These are phyloP conservation scores for Ceratorhiza oryzae-sativae DNA, from an alignment of 1,284 basidiomycete genomes.

Conservation along the genomic window DNA sequence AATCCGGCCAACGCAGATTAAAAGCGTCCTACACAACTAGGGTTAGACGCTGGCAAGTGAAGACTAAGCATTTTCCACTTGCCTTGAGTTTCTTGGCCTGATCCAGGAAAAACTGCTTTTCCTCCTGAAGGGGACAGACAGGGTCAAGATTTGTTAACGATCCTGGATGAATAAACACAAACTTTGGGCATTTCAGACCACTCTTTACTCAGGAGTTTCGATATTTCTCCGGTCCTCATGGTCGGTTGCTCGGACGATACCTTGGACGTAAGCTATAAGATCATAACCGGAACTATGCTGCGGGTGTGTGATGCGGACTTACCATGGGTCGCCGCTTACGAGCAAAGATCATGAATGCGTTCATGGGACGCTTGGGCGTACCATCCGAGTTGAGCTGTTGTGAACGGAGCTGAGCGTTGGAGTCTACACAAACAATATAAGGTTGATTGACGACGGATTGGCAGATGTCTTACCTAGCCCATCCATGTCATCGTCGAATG, in stretches of 20 bases:
- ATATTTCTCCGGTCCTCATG: constrained; percentile 85
- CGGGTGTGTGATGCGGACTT: background rate
- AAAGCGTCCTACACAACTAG: constrained; percentile 61
- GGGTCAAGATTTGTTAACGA: background rate
- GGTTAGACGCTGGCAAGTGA: background rate
- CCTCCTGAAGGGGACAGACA: constrained; percentile 56
- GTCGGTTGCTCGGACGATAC: constrained; percentile 81
- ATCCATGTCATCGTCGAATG: constrained; percentile 31
- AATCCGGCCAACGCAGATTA: constrained; percentile 86
- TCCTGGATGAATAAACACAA: constrained; percentile 27
- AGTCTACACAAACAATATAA: constrained; percentile 3
- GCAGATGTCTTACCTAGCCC: constrained; percentile 7
- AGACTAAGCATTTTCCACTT: background rate
- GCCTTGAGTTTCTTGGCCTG: constrained; percentile 63
- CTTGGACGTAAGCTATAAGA: constrained; percentile 54
- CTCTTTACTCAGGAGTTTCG: constrained; percentile 80
- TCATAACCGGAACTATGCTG: constrained; percentile 6
- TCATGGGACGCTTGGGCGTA: constrained; percentile 87
- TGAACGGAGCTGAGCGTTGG: constrained; percentile 35
- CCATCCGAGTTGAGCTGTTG: constrained; percentile 83
- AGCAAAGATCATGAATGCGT: constrained; percentile 89
- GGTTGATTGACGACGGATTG: background rate
- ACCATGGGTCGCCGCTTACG: constrained; percentile 49
- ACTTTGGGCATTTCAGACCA: constrained; percentile 78
- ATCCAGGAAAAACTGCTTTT: constrained; percentile 84